A percentile compares a stretch with the other conserved stretches of the same genome.
These are phyloP conservation scores for Prunus davidiana DNA, from an alignment of 306 rosid species.

Conservation along the genomic window DNA sequence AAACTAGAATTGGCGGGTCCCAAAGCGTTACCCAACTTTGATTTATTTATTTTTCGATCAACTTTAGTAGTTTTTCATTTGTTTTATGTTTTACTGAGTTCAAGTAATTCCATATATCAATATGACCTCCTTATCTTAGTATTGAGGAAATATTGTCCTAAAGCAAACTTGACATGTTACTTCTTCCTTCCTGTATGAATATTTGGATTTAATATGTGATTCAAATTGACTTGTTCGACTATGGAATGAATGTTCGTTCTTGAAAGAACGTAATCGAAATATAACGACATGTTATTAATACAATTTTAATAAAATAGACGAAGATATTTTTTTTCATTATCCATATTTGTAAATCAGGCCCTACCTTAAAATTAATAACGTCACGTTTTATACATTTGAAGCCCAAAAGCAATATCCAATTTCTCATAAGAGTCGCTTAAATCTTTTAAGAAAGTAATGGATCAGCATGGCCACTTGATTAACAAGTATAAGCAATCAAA, in stretches of 20 bases:
- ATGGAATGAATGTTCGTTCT: no score
- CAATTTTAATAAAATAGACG: background rate
- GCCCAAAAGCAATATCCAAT: background rate
- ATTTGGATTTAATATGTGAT: background rate
- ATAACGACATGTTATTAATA: no score
- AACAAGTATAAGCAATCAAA: background rate
- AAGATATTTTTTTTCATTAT: background rate
- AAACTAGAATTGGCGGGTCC: slow-evolving; percentile 7
- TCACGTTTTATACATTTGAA: slow-evolving; percentile 1
- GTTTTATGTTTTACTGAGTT: background rate
- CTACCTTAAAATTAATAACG: background rate
- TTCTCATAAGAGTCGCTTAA: background rate
- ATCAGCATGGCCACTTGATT: background rate
- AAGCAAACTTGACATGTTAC: no score
- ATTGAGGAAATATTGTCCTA: background rate
- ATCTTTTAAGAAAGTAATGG: background rate
- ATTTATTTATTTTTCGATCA: background rate
- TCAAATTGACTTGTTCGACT: background rate
- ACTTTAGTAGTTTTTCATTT: background rate
- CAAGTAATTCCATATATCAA: background rate
- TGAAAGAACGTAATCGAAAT: no score
- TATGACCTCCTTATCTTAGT: background rate
- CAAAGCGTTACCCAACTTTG: background rate
- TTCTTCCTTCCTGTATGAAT: no score
- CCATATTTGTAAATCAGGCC: background rate